phyloP scores from a whole-genome alignment of 495 filamentous ascomycete species.

The Pyronema omphalodes region DNA sequence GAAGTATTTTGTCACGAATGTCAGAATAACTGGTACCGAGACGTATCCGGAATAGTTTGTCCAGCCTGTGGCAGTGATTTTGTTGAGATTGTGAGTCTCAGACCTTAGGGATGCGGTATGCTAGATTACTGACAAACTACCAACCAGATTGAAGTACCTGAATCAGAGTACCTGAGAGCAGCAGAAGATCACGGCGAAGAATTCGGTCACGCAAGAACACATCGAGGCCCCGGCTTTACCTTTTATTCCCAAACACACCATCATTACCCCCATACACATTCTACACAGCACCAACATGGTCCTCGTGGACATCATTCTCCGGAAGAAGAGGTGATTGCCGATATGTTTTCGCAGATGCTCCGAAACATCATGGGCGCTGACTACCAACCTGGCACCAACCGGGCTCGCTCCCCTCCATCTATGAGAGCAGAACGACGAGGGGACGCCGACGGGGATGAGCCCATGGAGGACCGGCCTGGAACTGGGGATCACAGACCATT shows the following conservation, averaged over 20 bases:
- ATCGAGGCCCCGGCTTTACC: no score
- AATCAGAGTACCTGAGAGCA: not conserved
- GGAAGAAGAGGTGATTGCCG: constrained; percentile 14
- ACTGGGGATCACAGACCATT: not conserved
- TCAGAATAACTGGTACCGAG: constrained; percentile 55
- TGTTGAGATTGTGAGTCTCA: constrained; percentile 56
- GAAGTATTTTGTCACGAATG: constrained; percentile 71
- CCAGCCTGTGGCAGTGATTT: constrained; percentile 58
- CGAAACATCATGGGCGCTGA: constrained; percentile 13
- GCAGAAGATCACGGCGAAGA: constrained; percentile 17
- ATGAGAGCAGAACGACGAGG: not conserved
- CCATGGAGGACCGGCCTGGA: not conserved
- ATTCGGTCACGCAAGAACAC: not conserved
- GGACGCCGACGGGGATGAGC: not conserved
- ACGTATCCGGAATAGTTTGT: constrained; percentile 48
- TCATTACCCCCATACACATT: constrained; percentile 5
- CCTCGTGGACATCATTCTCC: constrained; percentile 24
- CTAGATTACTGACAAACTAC: no score
- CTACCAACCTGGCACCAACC: constrained; percentile 2
- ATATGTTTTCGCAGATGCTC: constrained; percentile 16
- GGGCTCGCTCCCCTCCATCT: not conserved
- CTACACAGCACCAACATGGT: constrained; percentile 18
- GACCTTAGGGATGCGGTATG: no score
- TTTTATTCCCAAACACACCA: not conserved
- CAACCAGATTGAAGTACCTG: no score